A percentile compares a stretch with the other conserved stretches of the same genome.
phyloP scores from a whole-genome alignment of 2,329 filamentous ascomycete species.

The Cryphonectria parasitica region DNA sequence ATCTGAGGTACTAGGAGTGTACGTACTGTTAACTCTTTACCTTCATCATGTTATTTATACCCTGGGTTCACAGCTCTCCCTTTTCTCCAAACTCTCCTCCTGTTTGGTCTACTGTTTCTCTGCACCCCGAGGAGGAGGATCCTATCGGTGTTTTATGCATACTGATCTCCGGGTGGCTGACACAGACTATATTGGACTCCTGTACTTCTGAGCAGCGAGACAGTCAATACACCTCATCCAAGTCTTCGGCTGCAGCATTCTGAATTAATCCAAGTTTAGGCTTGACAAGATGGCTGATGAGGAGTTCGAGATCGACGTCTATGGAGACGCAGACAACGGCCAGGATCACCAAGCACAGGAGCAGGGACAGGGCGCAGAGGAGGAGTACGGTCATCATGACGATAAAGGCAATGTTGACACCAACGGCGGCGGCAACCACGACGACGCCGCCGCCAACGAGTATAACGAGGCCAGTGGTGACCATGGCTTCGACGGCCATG shows the following conservation, averaged over 20 bases:
- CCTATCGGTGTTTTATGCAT: constrained; percentile 27
- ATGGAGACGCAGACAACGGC: constrained; percentile 55
- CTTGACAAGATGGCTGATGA: constrained; percentile 64
- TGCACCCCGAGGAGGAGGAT: background rate
- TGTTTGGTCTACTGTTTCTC: constrained; percentile 29
- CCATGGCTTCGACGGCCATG: constrained; percentile 35
- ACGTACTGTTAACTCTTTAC: constrained; percentile 56
- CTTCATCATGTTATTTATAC: constrained; percentile 41
- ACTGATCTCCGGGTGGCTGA: constrained; percentile 31
- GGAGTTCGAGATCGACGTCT: constrained; percentile 75
- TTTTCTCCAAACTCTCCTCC: constrained; percentile 28
- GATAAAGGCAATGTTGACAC: constrained; percentile 44
- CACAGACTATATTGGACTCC: constrained; percentile 34
- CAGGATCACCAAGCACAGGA: constrained; percentile 33
- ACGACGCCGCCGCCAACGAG: constrained; percentile 42
- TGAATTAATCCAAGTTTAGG: constrained; percentile 22
- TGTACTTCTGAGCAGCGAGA: constrained; percentile 43
- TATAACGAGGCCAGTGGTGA: constrained; percentile 37
- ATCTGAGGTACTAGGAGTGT: constrained; percentile 48
- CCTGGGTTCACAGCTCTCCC: constrained; percentile 33
- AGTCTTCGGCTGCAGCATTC: constrained; percentile 18
- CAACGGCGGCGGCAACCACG: constrained; percentile 44
- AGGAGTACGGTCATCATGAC: constrained; percentile 46
- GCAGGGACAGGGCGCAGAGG: constrained; percentile 47
- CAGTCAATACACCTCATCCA: constrained; percentile 38